Evolutionary conservation across 805 yeast genomes (phyloP), one percentile per base, ranked within the genome.

Genomic region (Candida caryicola): DNA sequence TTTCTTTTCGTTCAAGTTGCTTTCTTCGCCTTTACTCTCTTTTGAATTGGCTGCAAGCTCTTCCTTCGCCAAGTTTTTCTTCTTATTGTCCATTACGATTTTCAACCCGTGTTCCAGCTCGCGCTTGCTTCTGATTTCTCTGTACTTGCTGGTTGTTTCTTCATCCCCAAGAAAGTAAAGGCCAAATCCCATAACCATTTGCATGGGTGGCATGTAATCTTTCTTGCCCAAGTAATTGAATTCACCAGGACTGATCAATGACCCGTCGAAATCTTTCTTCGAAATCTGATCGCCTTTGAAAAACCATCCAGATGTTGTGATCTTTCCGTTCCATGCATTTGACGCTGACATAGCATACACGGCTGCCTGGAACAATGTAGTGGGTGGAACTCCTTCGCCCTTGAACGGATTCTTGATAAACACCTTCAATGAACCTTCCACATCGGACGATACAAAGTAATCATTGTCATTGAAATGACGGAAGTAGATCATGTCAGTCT

Each of bases 361-460:
- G 9, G 96, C 95, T 1, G 98, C 96, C 59, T 93, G 99, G 57
- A 81, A 71, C 40, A 91, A 66, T 0, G 98, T 83, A 7, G 89
- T 75, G 1, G 97, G 97, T 0, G 97, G 91, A 4, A 91, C 66
- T 15, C 71, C 77, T 44, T 81, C 82, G 23, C 81, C 81, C 37
- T 76, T 76, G 43, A 73, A 76, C 2, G 91, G 95, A 54, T 89
- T 89, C 55, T 85, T 83, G 30, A 93, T 73, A 55, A 93, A 77
- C 0, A 87, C 95, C 37, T 84, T 79, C 14, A 85, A 65, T 0
- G 95, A 73, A 5, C 83, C 85, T 33, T 81, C 86, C 27, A 79
- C 64, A 49, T 89, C 96, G 17, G 89, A 79, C 27, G 79, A 69
- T 2, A 93, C 86, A 40, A 82, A 74, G 18, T 76, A 64, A 54